Base-by-base conservation (phyloP, 169 alveolate species). In the Cryptosporidium sp. region DNA sequence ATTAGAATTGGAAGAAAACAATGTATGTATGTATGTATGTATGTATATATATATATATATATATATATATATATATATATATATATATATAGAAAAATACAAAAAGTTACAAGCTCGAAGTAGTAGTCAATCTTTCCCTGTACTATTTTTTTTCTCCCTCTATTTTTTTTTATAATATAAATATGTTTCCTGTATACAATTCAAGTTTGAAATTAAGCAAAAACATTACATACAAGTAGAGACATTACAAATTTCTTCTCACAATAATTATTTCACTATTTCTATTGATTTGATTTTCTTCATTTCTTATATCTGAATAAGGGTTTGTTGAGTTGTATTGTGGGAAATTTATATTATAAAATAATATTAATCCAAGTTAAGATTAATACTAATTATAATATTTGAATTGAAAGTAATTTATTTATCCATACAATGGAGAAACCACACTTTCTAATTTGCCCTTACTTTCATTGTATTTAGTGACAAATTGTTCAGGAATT, bases 401-500 rank as follows among this genome's bases (percentile, higher is more conserved):
- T 37, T 5, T 37, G 1, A 67, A 5, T 18, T 5, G 1, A 12
- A 3, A 51, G 29, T 42, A 31, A 31, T 52, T 4, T 48, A n/a
- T 44, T 65, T 45, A 80, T 39, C 89, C 89, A 48, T 80, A 80
- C 3, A 80, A 31, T 42, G 89, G 89, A 12, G 89, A 80, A 14
- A 65, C 80, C 42, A 48, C 29, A 42, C 89, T 80, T 45, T 80
- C 89, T 44, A 80, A n/a, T 37, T 80, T 80, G 10, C 75, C 75
- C 31, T 80, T 80, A 35, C 80, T 10, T 80, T 62, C 73, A 29
- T 48, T 80, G 51, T 62, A 65, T 44, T 61, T 80, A 9, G 89
- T 42, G 7, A 80, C 89, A 68, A 84, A 89, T 48, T 89, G 93
- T n/a, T 89, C 92, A 67, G 93, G 93, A 52, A 89, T 89, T 14